Evolutionary conservation across 2,329 filamentous ascomycete genomes (phyloP).

Genomic region (Aphanoascus verrucosus): DNA sequence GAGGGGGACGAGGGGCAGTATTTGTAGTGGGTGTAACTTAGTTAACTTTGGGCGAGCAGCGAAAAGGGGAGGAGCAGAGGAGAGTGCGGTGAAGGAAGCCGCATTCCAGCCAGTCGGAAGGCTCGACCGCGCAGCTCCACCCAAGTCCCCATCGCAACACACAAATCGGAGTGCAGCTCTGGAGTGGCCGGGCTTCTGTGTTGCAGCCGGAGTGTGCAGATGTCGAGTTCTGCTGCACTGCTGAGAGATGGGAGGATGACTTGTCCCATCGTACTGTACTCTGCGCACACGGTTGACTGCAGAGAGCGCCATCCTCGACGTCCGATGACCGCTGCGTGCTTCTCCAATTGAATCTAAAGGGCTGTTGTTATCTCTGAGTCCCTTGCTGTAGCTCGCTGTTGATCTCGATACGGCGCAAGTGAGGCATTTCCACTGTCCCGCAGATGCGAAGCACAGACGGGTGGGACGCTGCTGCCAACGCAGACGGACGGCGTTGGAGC

Average conservation of each 20-base stretch:
- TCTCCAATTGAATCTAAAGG: neutral
- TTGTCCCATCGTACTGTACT: too few relatives aligned
- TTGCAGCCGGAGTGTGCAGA: too few relatives aligned
- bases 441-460: neutral
- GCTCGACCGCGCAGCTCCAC: neutral
- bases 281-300: neutral
- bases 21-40: slow-evolving; percentile 13
- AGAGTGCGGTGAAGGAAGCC: slow-evolving; percentile 4
- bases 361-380: too few relatives aligned
- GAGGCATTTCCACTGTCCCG: neutral
- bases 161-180: too few relatives aligned
- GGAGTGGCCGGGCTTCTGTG: too few relatives aligned
- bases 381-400: neutral
- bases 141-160: neutral
- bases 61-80: neutral
- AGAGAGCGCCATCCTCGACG: neutral
- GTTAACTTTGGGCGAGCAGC: too few relatives aligned
- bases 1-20: neutral
- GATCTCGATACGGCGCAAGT: neutral
- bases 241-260: too few relatives aligned
- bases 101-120: slow-evolving; percentile 6
- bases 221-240: too few relatives aligned
- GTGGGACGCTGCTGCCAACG: slow-evolving; percentile 2
- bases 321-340: neutral
- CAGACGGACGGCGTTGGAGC: neutral